Conservation (phyloP, 257 asterid genomes). For the Henckelia pumila region DNA sequence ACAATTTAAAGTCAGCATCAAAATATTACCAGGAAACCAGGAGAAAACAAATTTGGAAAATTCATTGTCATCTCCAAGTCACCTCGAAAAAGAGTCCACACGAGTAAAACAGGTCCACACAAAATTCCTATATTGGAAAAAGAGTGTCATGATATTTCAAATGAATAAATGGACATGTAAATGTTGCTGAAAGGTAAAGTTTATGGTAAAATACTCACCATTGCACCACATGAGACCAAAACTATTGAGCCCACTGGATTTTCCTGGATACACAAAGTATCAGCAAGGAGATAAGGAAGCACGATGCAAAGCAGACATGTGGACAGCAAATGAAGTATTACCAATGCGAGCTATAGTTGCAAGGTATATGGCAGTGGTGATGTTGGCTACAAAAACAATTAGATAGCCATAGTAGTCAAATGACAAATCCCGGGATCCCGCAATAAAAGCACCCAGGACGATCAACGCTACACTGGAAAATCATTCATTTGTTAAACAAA, state of each 20-base stretch:
- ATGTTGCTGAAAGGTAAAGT: not conserved
- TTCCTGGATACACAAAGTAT: slow-evolving; percentile 51
- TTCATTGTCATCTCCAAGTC: slow-evolving; percentile 72
- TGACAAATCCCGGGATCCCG: slow-evolving; percentile 88
- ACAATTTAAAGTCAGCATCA: not conserved
- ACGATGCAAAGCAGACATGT: slow-evolving; percentile 23
- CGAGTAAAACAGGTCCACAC: slow-evolving; percentile 57
- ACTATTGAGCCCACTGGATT: slow-evolving; percentile 88
- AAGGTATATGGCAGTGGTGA: slow-evolving; percentile 82
- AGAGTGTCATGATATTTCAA: slow-evolving; percentile 10
- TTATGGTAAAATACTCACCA: slow-evolving; percentile 41
- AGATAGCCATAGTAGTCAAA: slow-evolving; percentile 73
- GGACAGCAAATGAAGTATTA: slow-evolving; percentile 36
- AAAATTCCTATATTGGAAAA: slow-evolving; percentile 48
- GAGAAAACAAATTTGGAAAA: slow-evolving; percentile 67
- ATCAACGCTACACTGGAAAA: slow-evolving; percentile 76
- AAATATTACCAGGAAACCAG: slow-evolving; percentile 79
- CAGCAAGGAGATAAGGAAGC: slow-evolving; percentile 26
- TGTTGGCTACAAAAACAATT: slow-evolving; percentile 70
- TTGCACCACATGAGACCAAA: slow-evolving; percentile 99
- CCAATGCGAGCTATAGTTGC: slow-evolving; percentile 90
- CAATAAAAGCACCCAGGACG: slow-evolving; percentile 81
- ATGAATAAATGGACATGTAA: slow-evolving; percentile 1
- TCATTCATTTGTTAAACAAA: slow-evolving; percentile 31
- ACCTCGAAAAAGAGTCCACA: slow-evolving; percentile 81